These are phyloP conservation scores for Dalbergia oliveri DNA, from an alignment of 306 rosid species.

Conservation along the genomic window DNA sequence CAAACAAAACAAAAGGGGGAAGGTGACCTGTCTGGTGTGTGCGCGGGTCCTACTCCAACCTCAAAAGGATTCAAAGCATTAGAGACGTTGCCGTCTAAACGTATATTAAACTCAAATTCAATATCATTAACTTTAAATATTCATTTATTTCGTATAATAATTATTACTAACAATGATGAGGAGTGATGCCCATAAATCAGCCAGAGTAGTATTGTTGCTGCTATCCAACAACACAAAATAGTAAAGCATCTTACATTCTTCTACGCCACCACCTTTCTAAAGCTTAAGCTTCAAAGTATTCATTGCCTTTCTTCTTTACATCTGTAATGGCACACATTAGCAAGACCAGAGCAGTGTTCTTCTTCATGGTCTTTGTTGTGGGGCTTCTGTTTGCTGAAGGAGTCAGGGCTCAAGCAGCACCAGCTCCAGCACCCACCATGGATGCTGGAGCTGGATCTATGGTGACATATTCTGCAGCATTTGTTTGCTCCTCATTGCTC, in stretches of 20 bases:
- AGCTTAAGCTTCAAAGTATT: background rate
- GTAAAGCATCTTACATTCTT: background rate
- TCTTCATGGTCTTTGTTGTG: constrained; percentile 47
- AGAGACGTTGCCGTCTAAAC: constrained; percentile 44
- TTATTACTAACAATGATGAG: background rate
- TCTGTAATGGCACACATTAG: constrained; percentile 56
- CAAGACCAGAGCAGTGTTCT: constrained; percentile 48
- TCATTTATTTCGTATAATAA: background rate
- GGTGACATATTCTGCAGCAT: constrained; percentile 44
- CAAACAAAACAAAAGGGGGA: background rate
- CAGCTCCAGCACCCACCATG: constrained; percentile 59
- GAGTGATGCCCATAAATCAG: constrained; percentile 36
- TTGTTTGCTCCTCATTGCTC: constrained; percentile 50
- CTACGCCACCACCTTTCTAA: background rate
- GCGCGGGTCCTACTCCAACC: constrained; percentile 37
- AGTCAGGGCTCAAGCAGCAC: constrained; percentile 49
- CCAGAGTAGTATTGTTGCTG: constrained; percentile 6
- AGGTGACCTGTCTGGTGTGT: constrained; percentile 27
- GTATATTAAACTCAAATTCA: background rate
- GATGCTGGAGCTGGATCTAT: constrained; percentile 60
- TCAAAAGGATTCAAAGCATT: constrained; percentile 14
- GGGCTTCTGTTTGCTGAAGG: constrained; percentile 48
- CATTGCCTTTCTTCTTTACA: background rate
- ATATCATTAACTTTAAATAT: background rate
- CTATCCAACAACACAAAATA: constrained; percentile 34